A percentile compares a stretch with the other conserved stretches of the same genome.
phyloP scores from a whole-genome alignment of 768 basidiomycete species.

The Peribolospora baueri region DNA sequence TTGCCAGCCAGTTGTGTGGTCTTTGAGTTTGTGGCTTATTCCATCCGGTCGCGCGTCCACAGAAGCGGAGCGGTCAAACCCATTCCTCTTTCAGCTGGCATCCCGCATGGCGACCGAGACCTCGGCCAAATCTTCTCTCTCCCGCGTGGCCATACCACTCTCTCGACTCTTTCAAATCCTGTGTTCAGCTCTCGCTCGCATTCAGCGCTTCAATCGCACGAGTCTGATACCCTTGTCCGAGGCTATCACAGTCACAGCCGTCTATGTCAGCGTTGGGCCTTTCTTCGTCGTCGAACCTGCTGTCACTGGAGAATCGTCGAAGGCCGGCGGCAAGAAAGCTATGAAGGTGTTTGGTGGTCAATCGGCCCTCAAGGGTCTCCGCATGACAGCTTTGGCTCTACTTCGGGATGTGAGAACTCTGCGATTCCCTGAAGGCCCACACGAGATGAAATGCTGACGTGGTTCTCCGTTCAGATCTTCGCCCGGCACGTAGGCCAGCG shows the following conservation, averaged over 20 bases:
- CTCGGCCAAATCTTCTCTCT: conserved; percentile 7
- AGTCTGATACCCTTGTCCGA: conserved; percentile 50
- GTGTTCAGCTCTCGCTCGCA: neutral
- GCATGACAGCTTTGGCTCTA: conserved; percentile 56
- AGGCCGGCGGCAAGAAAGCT: conserved; percentile 28
- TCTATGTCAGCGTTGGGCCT: conserved; percentile 80
- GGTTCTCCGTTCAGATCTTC: conserved; percentile 40
- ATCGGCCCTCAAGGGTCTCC: conserved; percentile 54
- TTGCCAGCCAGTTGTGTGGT: no score
- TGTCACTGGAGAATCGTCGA: conserved; percentile 23
- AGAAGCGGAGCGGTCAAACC: no score
- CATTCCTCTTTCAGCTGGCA: no score
- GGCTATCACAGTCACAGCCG: conserved; percentile 65
- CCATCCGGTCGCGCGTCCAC: no score
- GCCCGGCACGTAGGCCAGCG: conserved; percentile 74
- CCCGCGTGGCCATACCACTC: neutral
- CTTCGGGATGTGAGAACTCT: conserved; percentile 48
- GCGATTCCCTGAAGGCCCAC: no score
- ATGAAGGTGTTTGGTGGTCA: conserved; percentile 31
- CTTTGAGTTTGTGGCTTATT: no score
- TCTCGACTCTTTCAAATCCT: neutral
- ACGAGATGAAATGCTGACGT: neutral
- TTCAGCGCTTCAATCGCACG: conserved; percentile 8
- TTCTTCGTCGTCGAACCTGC: conserved; percentile 58
- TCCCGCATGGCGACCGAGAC: no score